Evolutionary conservation across 1,284 basidiomycete genomes (phyloP), one percentile per base, ranked within the genome.

Genomic region (Fomitopsis betulina): DNA sequence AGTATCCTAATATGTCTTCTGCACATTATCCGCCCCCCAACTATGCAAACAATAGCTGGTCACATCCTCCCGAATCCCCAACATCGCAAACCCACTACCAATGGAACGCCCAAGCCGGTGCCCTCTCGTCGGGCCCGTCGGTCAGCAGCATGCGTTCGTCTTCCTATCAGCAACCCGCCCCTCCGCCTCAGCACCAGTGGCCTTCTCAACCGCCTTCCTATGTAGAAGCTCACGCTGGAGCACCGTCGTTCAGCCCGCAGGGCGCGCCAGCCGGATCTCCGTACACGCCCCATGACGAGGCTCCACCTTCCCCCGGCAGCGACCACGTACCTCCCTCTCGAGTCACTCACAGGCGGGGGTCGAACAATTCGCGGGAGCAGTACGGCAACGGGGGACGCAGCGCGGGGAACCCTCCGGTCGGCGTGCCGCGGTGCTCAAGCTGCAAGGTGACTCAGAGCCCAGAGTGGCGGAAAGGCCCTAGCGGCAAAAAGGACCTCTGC

Each of bases 401-500:
- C 47, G 64, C 68, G 12, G 81, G 81, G 23, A 87, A 85, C 60
- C 82, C 92, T 13, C 91, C 92, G 0, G 80, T 82, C 37, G 90
- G 93, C 5, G 78, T 93, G 10, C 74, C 83, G 54, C 84, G 84
- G 63, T 96, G 94, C 73, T 82, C 87, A 15, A 91, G 88, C 67
- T 96, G 94, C 74, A 91, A 88, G 70, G 89, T 81, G 23, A 89
- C 86, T 13, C 86, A 87, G 55, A 94, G 91, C 65, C 95, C 95
- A 0, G 96, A 98, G 72, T 98, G 95, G 95, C 80, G 95, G 67
- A 94, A 96, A 72, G 93, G 90, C 17, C 89, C 90, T 57, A 91
- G 83, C 66, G 94, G 94, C 17, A 89, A 91, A 72, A 96, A 96
- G 76, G 91, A 94, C 71, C 77, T 96, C 50, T 96, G 94, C 73